These are phyloP conservation scores for Beta lomatogona DNA, from an alignment of 179 eudicot species.

Conservation along the genomic window DNA sequence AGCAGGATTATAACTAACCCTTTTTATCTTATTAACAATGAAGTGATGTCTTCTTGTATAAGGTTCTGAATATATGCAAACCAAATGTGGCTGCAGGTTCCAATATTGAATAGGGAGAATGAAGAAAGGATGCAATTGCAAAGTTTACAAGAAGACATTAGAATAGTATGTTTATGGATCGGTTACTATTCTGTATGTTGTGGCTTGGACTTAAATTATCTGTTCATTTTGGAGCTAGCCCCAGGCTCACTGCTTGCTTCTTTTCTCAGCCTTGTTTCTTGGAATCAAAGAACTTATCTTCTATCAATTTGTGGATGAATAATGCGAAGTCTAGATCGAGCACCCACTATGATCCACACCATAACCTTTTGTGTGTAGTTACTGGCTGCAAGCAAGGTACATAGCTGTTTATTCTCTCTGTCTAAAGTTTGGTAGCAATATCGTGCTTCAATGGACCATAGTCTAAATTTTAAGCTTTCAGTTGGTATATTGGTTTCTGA, in stretches of 20 bases:
- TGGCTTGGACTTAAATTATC: slow-evolving; percentile 1
- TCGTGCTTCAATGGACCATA: slow-evolving; percentile 5
- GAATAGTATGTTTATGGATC: slow-evolving; percentile 37
- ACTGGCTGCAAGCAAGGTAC: slow-evolving; percentile 84
- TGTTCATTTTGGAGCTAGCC: neutral
- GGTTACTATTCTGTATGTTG: neutral
- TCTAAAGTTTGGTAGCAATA: neutral
- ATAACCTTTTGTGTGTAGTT: slow-evolving; percentile 76
- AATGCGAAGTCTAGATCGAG: slow-evolving; percentile 70
- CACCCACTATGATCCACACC: slow-evolving; percentile 96
- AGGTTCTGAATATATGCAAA: neutral
- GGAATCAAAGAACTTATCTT: slow-evolving; percentile 49
- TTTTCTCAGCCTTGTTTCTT: slow-evolving; percentile 66
- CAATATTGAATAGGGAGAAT: slow-evolving; percentile 64
- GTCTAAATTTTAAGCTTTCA: neutral
- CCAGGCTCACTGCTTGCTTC: slow-evolving; percentile 18
- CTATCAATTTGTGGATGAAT: slow-evolving; percentile 96
- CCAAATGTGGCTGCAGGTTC: slow-evolving; percentile 52
- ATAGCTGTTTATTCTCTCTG: neutral
- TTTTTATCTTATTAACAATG: neutral
- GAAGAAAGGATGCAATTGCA: slow-evolving; percentile 65
- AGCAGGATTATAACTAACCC: neutral
- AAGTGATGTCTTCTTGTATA: slow-evolving; percentile 1
- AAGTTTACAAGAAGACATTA: slow-evolving; percentile 63
- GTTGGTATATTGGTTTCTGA: neutral